These are phyloP conservation scores for Torulaspora quercuum DNA, from an alignment of 805 yeast genomes.

Conservation along the genomic window DNA sequence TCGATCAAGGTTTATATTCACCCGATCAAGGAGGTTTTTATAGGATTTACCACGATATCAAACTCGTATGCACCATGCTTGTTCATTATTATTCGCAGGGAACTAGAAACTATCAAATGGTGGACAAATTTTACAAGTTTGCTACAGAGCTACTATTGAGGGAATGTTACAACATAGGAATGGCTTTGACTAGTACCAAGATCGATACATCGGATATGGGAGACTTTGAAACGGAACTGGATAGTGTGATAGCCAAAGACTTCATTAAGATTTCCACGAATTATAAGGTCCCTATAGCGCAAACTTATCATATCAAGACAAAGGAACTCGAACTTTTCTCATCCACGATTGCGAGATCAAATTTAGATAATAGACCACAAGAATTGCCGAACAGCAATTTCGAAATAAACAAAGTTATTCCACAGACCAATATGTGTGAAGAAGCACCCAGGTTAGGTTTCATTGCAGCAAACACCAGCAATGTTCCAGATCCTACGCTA, in stretches of 20 bases:
- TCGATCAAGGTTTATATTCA: slow-evolving; percentile 40
- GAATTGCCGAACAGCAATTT: slow-evolving; percentile 61
- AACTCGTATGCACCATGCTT: slow-evolving; percentile 48
- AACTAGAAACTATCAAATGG: slow-evolving; percentile 44
- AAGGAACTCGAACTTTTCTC: slow-evolving; percentile 77
- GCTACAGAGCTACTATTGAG: slow-evolving; percentile 60
- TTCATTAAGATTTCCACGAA: slow-evolving; percentile 56
- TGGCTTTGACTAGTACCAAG: slow-evolving; percentile 22
- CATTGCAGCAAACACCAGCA: slow-evolving; percentile 44
- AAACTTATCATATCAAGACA: slow-evolving; percentile 58
- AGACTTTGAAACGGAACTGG: slow-evolving; percentile 35
- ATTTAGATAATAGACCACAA: slow-evolving; percentile 70
- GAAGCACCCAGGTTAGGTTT: slow-evolving; percentile 44
- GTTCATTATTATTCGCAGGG: slow-evolving; percentile 50
- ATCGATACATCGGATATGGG: slow-evolving; percentile 11
- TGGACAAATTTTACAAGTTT: slow-evolving; percentile 62
- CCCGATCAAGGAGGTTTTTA: slow-evolving; percentile 43
- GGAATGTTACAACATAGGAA: slow-evolving; percentile 50
- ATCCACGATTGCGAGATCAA: slow-evolving; percentile 64
- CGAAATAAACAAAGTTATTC: slow-evolving; percentile 62
- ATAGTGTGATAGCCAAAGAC: slow-evolving; percentile 50
- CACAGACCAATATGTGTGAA: slow-evolving; percentile 40
- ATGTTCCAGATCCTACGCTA: slow-evolving; percentile 48
- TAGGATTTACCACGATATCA: slow-evolving; percentile 63
- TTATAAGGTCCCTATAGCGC: slow-evolving; percentile 54